Evolutionary conservation across 2,329 filamentous ascomycete genomes (phyloP).

Genomic region (Epicoccum nigrum): DNA sequence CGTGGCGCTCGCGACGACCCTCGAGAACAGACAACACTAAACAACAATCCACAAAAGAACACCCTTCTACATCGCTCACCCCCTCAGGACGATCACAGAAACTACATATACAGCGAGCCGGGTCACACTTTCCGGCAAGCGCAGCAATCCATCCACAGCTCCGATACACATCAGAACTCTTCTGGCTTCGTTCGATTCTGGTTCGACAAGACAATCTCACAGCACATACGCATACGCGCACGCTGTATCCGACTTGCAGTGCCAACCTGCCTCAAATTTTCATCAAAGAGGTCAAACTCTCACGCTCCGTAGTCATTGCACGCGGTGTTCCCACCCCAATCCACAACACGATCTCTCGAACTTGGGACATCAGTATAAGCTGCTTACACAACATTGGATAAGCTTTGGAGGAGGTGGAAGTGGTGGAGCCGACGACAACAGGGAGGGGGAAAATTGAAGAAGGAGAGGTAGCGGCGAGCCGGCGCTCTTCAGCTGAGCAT

Average conservation of each 20-base stretch:
- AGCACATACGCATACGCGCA: neutral
- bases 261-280: neutral
- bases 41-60: neutral
- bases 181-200: neutral
- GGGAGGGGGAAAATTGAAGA: constrained; percentile 19
- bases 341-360: neutral
- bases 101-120: neutral
- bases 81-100: neutral
- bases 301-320: neutral
- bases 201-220: neutral
- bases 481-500: constrained; percentile 31
- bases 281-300: neutral
- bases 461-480: constrained; percentile 18
- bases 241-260: neutral
- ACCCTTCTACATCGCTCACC: neutral
- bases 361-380: neutral
- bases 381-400: constrained; percentile 3
- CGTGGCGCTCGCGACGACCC: constrained; percentile 5
- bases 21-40: constrained; percentile 2
- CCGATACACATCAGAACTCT: neutral
- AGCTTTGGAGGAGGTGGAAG: constrained; percentile 10
- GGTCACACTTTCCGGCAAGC: neutral
- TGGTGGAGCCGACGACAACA: constrained; percentile 15
- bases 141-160: neutral
- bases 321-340: neutral